A percentile compares a stretch with the other conserved stretches of the same genome.
These are phyloP conservation scores for Neocatenulostroma microsporum DNA, from an alignment of 2,329 filamentous ascomycete genomes.

Conservation along the genomic window DNA sequence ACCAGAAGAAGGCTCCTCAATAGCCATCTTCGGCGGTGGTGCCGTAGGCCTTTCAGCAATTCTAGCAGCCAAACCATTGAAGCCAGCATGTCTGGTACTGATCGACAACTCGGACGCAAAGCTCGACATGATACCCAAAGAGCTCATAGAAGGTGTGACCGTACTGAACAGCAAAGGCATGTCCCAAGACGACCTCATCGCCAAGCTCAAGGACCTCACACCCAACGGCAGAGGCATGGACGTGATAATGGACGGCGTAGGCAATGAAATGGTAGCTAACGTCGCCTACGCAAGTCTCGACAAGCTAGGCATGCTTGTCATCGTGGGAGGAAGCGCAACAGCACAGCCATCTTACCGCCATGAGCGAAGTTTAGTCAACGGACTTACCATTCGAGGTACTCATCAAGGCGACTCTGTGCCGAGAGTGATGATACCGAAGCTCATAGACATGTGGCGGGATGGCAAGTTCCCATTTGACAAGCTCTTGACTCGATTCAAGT, in stretches of 20 bases:
- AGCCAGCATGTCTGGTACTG: constrained; percentile 11
- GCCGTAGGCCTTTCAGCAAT: constrained; percentile 18
- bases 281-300: constrained; percentile 14
- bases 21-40: constrained; percentile 18
- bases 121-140: constrained; percentile 13
- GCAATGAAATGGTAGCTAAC: constrained; percentile 12
- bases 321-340: constrained; percentile 15
- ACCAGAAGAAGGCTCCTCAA: constrained; percentile 10
- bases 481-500: constrained; percentile 12
- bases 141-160: constrained; percentile 10
- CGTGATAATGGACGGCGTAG: constrained; percentile 17
- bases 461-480: constrained; percentile 16
- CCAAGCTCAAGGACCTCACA: constrained; percentile 11
- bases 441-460: constrained; percentile 16
- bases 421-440: constrained; percentile 13
- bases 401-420: constrained; percentile 19
- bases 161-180: constrained; percentile 8
- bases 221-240: constrained; percentile 12
- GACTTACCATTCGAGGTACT: constrained; percentile 15
- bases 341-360: constrained; percentile 11
- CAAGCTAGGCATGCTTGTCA: constrained; percentile 15
- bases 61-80: constrained; percentile 11
- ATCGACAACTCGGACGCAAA: constrained; percentile 17
- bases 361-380: constrained; percentile 13
- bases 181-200: constrained; percentile 8